Conservation (phyloP, 805 yeast genomes). For the Zygoascus biomembranicola region DNA sequence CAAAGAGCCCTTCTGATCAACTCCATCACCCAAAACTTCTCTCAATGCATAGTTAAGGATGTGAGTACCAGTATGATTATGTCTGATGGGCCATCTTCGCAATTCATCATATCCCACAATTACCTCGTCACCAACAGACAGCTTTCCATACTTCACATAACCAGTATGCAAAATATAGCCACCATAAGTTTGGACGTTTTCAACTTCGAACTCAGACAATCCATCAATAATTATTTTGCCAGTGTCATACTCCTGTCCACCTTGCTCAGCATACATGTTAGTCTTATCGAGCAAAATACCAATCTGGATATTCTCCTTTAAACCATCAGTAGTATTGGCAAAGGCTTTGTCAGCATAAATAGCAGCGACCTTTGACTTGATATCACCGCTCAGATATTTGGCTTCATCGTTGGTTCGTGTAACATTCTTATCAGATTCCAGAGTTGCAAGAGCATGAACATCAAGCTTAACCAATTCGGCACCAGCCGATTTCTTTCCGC, state of each 20-base stretch:
- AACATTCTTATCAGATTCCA: conserved; percentile 46
- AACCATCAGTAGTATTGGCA: conserved; percentile 33
- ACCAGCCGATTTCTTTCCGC: conserved; percentile 56
- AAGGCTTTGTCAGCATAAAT: conserved; percentile 60
- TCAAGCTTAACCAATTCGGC: conserved; percentile 67
- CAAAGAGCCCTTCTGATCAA: conserved; percentile 94
- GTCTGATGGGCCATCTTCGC: conserved; percentile 93
- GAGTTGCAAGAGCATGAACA: conserved; percentile 77
- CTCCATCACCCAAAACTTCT: conserved; percentile 74
- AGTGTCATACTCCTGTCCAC: conserved; percentile 97
- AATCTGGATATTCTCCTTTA: conserved; percentile 42
- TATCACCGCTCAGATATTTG: conserved; percentile 66
- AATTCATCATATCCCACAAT: conserved; percentile 86
- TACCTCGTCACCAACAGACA: conserved; percentile 59
- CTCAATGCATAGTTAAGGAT: conserved; percentile 83
- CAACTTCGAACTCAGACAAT: conserved; percentile 75
- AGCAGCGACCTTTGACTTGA: conserved; percentile 61
- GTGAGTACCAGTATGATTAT: conserved; percentile 98
- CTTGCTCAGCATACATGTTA: conserved; percentile 96
- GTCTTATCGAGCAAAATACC: conserved; percentile 86
- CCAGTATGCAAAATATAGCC: conserved; percentile 98
- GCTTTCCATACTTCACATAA: conserved; percentile 61
- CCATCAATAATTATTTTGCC: conserved; percentile 91
- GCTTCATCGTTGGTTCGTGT: conserved; percentile 76
- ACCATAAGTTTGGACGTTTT: conserved; percentile 84